A percentile compares a stretch with the other conserved stretches of the same genome.
Conservation (phyloP, 208 protist species). For the Crithidia brevicula region DNA sequence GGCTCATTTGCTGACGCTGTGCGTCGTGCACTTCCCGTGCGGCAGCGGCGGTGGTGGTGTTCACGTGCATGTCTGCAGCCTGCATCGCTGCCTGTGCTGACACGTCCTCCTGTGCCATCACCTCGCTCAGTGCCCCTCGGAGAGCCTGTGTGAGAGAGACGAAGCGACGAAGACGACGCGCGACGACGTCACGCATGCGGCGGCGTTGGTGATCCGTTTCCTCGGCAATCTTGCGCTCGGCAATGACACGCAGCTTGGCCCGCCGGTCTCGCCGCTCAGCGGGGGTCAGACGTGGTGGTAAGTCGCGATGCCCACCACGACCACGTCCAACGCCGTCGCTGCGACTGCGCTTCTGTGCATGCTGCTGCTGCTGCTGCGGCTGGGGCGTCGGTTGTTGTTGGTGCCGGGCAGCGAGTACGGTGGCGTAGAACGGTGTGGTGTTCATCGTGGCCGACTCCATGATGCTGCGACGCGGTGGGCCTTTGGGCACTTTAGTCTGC, state of each 20-base stretch:
- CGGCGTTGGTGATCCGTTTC: conserved; percentile 40
- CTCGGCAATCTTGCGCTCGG: conserved; percentile 28
- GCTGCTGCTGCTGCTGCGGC: background rate
- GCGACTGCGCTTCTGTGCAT: conserved; percentile 15
- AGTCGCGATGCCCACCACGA: background rate
- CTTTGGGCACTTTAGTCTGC: background rate
- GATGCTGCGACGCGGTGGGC: conserved; percentile 14
- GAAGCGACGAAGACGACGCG: conserved; percentile 48
- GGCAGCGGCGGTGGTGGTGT: background rate
- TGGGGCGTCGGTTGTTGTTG: background rate
- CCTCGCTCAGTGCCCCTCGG: conserved; percentile 34
- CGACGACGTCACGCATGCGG: conserved; percentile 46
- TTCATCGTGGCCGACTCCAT: conserved; percentile 23
- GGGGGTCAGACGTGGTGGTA: conserved; percentile 11
- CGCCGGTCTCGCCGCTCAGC: conserved; percentile 25
- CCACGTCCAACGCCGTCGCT: background rate
- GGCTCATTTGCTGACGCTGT: conserved; percentile 24
- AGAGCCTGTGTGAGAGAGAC: conserved; percentile 39
- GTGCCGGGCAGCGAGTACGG: background rate
- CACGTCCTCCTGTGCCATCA: conserved; percentile 32
- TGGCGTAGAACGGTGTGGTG: conserved; percentile 13
- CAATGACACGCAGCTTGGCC: conserved; percentile 28
- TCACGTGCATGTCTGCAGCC: too few species aligned
- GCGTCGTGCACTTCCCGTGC: conserved; percentile 25
- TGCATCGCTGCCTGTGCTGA: background rate